Percentiles rank a stretch among this genome's conserved stretches.
phyloP scores from a whole-genome alignment of 495 filamentous ascomycete species.

The Neurospora sp. region DNA sequence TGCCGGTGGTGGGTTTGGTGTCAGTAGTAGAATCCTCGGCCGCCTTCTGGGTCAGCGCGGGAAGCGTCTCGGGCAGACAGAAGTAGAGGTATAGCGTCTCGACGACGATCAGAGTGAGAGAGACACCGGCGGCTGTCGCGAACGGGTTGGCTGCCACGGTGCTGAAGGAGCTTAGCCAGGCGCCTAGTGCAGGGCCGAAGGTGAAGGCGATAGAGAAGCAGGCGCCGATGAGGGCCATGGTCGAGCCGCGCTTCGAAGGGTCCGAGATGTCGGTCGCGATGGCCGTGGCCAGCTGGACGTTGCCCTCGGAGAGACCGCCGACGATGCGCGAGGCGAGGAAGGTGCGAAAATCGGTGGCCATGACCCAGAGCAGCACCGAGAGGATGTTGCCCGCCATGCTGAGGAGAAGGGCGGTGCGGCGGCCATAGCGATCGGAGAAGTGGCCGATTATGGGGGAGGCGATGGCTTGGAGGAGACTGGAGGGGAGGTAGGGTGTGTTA shows the following conservation, averaged over 20 bases:
- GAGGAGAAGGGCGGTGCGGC: constrained; percentile 76
- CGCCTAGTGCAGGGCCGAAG: constrained; percentile 85
- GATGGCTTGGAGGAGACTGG: constrained; percentile 70
- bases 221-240: constrained; percentile 90
- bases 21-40: too few species aligned
- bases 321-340: constrained; percentile 88
- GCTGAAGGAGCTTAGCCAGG: constrained; percentile 62
- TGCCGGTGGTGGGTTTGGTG: too few species aligned
- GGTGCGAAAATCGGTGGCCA: constrained; percentile 85
- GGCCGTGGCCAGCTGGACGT: constrained; percentile 91
- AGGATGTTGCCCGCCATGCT: constrained; percentile 93
- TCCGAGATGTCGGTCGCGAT: constrained; percentile 96
- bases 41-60: constrained; percentile 28
- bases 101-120: constrained; percentile 65
- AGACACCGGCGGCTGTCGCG: constrained; percentile 78
- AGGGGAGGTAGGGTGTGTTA: background rate
- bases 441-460: constrained; percentile 86
- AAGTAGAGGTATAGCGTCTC: constrained; percentile 88
- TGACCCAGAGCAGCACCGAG: constrained; percentile 88
- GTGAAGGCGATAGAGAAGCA: constrained; percentile 98
- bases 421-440: constrained; percentile 81
- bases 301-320: constrained; percentile 89
- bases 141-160: constrained; percentile 85
- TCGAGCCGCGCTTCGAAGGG: constrained; percentile 65
- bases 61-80: constrained; percentile 81